Percentiles rank a stretch among this genome's conserved stretches.
These are phyloP conservation scores for Lachnellula cervina DNA, from an alignment of 2,329 filamentous ascomycete genomes.

Conservation along the genomic window DNA sequence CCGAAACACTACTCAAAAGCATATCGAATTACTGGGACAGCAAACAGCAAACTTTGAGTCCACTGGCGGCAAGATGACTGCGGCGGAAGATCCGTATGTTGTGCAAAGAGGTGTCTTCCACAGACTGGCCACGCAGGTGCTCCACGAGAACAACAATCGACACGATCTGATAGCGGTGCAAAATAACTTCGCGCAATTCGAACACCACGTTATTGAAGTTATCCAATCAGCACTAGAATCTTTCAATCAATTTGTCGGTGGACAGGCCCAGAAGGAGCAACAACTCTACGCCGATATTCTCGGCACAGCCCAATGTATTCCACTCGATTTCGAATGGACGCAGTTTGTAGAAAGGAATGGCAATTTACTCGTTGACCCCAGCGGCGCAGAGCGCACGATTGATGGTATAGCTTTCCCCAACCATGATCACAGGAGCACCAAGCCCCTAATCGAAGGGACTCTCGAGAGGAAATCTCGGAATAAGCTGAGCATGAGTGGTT, in stretches of 20 bases:
- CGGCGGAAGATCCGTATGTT: conserved; percentile 82
- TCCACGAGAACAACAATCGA: conserved; percentile 93
- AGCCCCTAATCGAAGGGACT: conserved; percentile 78
- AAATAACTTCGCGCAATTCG: conserved; percentile 81
- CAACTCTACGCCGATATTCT: conserved; percentile 82
- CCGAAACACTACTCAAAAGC: conserved; percentile 81
- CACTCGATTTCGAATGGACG: conserved; percentile 86
- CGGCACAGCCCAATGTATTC: conserved; percentile 68
- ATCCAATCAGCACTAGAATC: conserved; percentile 77
- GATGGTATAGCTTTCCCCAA: conserved; percentile 80
- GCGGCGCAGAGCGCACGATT: conserved; percentile 66
- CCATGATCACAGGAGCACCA: conserved; percentile 74
- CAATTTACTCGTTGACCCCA: conserved; percentile 71
- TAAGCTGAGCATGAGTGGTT: conserved; percentile 69
- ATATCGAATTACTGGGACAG: conserved; percentile 89
- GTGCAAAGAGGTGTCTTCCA: conserved; percentile 75
- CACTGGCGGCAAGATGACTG: conserved; percentile 63
- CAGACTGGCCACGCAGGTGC: conserved; percentile 82
- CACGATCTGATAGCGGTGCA: conserved; percentile 92
- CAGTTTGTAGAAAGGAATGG: conserved; percentile 71
- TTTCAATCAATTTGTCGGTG: conserved; percentile 75
- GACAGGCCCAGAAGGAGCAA: conserved; percentile 76
- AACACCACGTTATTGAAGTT: conserved; percentile 76
- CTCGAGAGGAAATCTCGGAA: conserved; percentile 89
- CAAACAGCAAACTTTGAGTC: conserved; percentile 78